Evolutionary conservation across 2,329 filamentous ascomycete genomes (phyloP).

Genomic region (Bipolaris zeicola): DNA sequence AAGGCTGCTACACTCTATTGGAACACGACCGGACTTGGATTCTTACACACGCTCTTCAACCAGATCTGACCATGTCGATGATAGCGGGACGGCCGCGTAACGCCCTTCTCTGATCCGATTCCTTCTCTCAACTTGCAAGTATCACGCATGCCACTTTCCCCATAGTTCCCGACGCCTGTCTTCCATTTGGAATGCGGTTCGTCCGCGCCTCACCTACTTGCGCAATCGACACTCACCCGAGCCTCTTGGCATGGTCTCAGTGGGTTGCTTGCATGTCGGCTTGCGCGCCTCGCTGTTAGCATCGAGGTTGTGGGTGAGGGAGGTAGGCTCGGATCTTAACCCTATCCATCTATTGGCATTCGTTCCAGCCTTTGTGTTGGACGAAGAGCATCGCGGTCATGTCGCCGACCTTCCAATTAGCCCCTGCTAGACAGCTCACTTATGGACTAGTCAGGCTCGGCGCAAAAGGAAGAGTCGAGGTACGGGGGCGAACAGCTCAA

Average conservation of each 20-base stretch:
- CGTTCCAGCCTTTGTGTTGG: constrained; percentile 54
- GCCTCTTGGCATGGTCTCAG: constrained; percentile 64
- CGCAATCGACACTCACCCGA: constrained; percentile 59
- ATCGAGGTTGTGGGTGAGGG: constrained; percentile 52
- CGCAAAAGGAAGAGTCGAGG: constrained; percentile 52
- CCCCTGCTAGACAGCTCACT: constrained; percentile 30
- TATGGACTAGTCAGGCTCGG: constrained; percentile 23
- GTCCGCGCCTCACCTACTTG: constrained; percentile 49
- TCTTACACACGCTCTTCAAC: constrained; percentile 11
- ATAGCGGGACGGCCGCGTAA: constrained; percentile 32
- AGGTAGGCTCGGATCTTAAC: constrained; percentile 91
- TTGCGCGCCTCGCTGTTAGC: constrained; percentile 46
- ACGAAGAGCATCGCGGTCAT: constrained; percentile 51
- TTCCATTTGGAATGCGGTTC: constrained; percentile 65
- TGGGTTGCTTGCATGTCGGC: constrained; percentile 51
- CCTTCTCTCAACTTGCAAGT: constrained; percentile 45
- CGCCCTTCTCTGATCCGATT: constrained; percentile 24
- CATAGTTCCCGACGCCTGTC: constrained; percentile 77
- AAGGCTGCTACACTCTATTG: constrained; percentile 4
- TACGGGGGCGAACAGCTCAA: constrained; percentile 54
- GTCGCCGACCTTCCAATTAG: constrained; percentile 73
- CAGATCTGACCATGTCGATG: constrained; percentile 37
- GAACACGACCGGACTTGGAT: constrained; percentile 22
- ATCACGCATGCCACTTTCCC: constrained; percentile 73
- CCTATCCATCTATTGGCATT: constrained; percentile 81